A percentile compares a stretch with the other conserved stretches of the same genome.
These are phyloP conservation scores for Scheffersomyces spartinae DNA, from an alignment of 805 yeast species.

Conservation along the genomic window DNA sequence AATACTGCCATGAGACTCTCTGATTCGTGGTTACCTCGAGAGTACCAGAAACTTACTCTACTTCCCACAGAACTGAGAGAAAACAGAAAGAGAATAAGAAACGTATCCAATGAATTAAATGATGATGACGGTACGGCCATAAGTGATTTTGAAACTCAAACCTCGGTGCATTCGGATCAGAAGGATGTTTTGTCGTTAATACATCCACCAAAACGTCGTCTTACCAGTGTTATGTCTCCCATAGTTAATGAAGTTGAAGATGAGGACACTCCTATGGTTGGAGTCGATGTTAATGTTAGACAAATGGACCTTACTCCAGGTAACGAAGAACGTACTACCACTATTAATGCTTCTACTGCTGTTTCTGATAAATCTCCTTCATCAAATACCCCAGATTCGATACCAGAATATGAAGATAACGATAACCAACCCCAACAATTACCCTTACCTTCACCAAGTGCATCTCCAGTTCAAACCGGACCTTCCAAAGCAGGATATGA, in stretches of 20 bases:
- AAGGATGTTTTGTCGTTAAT: slow-evolving; percentile 9
- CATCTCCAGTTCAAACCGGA: slow-evolving; percentile 38
- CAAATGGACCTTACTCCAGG: neutral
- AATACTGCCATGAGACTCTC: slow-evolving; percentile 21
- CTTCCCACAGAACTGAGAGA: slow-evolving; percentile 11
- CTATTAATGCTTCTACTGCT: too few relatives aligned
- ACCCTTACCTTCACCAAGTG: slow-evolving; percentile 64
- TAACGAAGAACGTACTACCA: neutral
- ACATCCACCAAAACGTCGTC: slow-evolving; percentile 29
- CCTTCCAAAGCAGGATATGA: slow-evolving; percentile 12
- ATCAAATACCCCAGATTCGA: slow-evolving; percentile 22
- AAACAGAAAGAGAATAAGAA: slow-evolving; percentile 14
- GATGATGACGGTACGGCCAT: neutral
- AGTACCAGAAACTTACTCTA: slow-evolving; percentile 15
- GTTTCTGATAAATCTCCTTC: slow-evolving; percentile 16
- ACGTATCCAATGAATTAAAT: slow-evolving; percentile 3
- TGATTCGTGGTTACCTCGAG: slow-evolving; percentile 19
- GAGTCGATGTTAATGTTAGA: neutral
- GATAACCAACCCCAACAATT: slow-evolving; percentile 25
- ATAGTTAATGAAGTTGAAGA: slow-evolving; percentile 3
- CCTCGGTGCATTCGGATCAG: slow-evolving; percentile 5
- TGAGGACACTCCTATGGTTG: slow-evolving; percentile 17
- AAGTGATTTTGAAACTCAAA: neutral
- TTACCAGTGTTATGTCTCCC: slow-evolving; percentile 12
- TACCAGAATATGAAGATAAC: neutral